A percentile compares a stretch with the other conserved stretches of the same genome.
Conservation (phyloP, 2,329 filamentous ascomycete genomes). For the Sporothrix brunneoviolacea region DNA sequence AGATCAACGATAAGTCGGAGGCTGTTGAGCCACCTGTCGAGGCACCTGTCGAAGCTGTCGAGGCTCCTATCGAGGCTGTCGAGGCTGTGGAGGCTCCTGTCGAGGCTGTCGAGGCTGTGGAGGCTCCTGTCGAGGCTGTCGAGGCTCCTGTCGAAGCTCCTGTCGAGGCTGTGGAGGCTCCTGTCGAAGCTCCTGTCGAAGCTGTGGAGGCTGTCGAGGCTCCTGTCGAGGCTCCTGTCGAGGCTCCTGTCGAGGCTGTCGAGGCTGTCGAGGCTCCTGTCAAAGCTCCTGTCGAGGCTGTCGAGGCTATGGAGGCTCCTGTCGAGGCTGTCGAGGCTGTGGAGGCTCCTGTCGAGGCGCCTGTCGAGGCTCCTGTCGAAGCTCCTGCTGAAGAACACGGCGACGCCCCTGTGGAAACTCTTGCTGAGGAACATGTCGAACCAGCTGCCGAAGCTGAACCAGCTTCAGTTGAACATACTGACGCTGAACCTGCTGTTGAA, state of each 20-base stretch:
- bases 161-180: not conserved
- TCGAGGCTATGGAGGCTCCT: not conserved
- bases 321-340: not conserved
- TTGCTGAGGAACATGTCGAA: not conserved
- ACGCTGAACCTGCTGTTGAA: no score
- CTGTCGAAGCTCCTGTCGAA: not conserved
- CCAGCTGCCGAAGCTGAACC: no score
- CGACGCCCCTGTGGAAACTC: not conserved
- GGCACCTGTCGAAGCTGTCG: not conserved
- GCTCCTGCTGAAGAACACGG: slow-evolving; percentile 9
- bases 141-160: slow-evolving; percentile 4
- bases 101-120: not conserved
- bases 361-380: not conserved
- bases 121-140: slow-evolving; percentile 4
- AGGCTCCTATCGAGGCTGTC: not conserved
- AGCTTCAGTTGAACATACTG: no score
- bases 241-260: not conserved
- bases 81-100: not conserved
- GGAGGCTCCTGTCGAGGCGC: not conserved
- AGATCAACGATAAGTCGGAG: slow-evolving; percentile 5
- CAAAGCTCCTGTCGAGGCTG: not conserved
- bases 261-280: not conserved
- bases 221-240: not conserved
- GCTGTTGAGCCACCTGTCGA: not conserved
- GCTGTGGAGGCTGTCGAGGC: not conserved